Evolutionary conservation across 2,329 filamentous ascomycete genomes (phyloP), one percentile per base, ranked within the genome.

Genomic region (Dothidotthia symphoricarpi): DNA sequence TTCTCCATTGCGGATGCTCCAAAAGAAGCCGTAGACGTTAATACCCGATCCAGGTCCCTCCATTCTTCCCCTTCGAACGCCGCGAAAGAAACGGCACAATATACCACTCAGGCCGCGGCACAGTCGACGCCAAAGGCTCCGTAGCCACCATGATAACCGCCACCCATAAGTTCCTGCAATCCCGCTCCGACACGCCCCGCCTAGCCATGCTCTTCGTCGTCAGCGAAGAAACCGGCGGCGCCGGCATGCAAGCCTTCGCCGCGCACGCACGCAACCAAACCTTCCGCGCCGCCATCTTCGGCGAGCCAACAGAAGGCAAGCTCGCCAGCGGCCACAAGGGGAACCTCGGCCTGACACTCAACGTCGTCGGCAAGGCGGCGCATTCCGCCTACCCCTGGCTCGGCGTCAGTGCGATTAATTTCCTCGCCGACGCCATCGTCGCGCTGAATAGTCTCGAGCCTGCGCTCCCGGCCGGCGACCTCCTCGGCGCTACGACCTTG

Each of bases 321-420:
- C 82, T 96, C 17, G 88, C 87, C 0, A 82, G 85, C 32, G 91
- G 91, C 3, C 91, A 96, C 75, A 96, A 97, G 71, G 91, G 91
- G 19, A 83, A 80, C 35, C 64, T 88, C 3, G 75, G 76, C 27
- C 82, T 88, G 57, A 70, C 74, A 1, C 58, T 96, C 43, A 69
- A 71, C 11, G 85, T 85, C 0, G 75, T 75, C 22, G 91, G 91
- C 14, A 81, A 82, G 45, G 85, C 82, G 0, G 87, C 86, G 0
- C 91, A 97, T 68, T 89, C 83, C 11, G 91, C 89, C 2, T 96
- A 97, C 62, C 91, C 91, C 0, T 88, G 85, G 81, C 75, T 95
- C 6, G 90, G 89, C 3, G 79, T 83, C 57, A 91, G 82, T 49
- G 91, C 91, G 2, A 89, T 88, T 59, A 85, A 88, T 44, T 75